phyloP scores from a whole-genome alignment of 2,329 filamentous ascomycete species.

The Fusarium sp. region DNA sequence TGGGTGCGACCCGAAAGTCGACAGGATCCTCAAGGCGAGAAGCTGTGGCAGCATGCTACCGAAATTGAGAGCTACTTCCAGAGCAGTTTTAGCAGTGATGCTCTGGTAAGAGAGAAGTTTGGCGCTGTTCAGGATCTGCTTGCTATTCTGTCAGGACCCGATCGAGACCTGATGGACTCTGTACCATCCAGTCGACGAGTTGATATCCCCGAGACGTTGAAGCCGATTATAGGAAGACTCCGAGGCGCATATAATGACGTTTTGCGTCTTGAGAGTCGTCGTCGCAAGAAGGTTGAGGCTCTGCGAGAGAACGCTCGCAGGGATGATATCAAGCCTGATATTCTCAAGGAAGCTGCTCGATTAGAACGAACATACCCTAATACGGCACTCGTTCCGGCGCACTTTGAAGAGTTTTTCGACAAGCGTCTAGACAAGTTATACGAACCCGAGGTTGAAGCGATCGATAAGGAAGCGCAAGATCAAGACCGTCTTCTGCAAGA shows the following conservation, averaged over 20 bases:
- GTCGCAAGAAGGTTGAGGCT: constrained; percentile 81
- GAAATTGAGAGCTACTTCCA: constrained; percentile 92
- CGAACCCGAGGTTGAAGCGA: constrained; percentile 77
- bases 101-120: constrained; percentile 79
- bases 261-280: constrained; percentile 81
- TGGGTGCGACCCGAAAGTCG: constrained; percentile 80
- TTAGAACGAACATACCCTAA: constrained; percentile 88
- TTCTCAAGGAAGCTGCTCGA: constrained; percentile 83
- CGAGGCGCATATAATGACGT: constrained; percentile 87
- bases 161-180: constrained; percentile 84
- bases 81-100: constrained; percentile 66
- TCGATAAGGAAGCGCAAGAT: constrained; percentile 77
- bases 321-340: constrained; percentile 89
- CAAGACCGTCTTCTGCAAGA: constrained; percentile 78
- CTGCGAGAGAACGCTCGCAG: constrained; percentile 81
- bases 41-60: constrained; percentile 77
- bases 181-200: constrained; percentile 87
- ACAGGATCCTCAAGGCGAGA: constrained; percentile 71
- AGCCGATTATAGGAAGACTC: constrained; percentile 80
- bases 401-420: constrained; percentile 94
- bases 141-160: constrained; percentile 79
- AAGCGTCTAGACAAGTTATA: constrained; percentile 80
- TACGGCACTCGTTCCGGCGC: constrained; percentile 84
- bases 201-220: constrained; percentile 82
- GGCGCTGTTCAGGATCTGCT: constrained; percentile 79